phyloP scores from a whole-genome alignment of 805 yeast genomes.

The Hanseniaspora osmophila region DNA sequence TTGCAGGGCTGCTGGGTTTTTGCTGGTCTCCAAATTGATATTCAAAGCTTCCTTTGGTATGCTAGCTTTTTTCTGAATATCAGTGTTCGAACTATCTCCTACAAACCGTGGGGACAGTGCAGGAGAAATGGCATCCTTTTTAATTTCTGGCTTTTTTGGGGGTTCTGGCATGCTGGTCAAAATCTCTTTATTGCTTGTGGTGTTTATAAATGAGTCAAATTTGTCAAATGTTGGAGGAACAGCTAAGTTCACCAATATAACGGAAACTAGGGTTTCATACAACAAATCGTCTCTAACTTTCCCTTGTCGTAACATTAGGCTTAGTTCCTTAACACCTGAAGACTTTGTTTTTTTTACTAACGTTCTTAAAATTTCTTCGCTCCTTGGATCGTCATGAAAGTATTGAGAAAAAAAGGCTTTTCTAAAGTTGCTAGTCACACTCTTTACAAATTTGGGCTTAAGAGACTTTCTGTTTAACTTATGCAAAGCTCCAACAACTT shows the following conservation, averaged over 20 bases:
- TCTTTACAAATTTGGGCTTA: neutral
- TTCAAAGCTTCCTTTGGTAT: neutral
- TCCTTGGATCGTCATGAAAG: neutral
- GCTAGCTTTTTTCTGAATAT: no score
- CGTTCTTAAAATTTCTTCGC: neutral
- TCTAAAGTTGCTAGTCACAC: neutral
- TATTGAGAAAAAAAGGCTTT: neutral
- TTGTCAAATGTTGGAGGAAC: neutral
- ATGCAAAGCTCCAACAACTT: neutral
- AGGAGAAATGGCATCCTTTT: neutral
- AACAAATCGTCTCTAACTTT: neutral
- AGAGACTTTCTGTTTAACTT: neutral
- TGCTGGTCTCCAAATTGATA: neutral
- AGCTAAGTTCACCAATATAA: neutral
- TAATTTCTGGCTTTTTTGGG: neutral
- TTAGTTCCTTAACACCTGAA: neutral
- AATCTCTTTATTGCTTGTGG: neutral
- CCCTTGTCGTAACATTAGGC: neutral
- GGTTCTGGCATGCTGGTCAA: neutral
- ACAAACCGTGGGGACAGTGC: neutral
- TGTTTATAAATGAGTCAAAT: neutral
- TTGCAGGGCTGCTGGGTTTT: neutral
- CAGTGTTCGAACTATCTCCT: neutral
- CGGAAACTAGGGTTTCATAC: neutral
- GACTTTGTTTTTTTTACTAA: neutral